Evolutionary conservation across 2,329 filamentous ascomycete species (phyloP).

Genomic region (Basipetospora chlamydospora): DNA sequence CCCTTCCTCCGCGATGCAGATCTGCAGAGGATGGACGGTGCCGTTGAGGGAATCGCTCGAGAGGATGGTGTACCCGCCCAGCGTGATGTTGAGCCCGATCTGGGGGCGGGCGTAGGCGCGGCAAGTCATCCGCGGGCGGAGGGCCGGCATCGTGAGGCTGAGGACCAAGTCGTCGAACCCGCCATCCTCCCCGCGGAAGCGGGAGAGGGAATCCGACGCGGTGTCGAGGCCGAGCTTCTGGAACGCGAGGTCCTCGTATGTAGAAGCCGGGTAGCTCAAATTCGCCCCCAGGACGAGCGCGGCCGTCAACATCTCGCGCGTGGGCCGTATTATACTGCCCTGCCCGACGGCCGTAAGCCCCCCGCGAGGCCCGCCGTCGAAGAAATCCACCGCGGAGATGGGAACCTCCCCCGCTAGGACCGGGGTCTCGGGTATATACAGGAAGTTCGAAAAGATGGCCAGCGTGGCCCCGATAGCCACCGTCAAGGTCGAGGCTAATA

Average conservation of each 20-base stretch:
- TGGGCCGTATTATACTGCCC: too few species aligned
- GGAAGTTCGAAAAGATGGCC: constrained; percentile 16
- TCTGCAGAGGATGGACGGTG: constrained; percentile 10
- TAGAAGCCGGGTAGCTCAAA: constrained; percentile 20
- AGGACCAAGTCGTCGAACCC: constrained; percentile 8
- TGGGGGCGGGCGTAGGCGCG: constrained; percentile 11
- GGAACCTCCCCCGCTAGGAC: constrained; percentile 11
- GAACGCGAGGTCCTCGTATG: constrained; percentile 17
- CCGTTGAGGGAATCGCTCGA: too few species aligned
- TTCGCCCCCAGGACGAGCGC: constrained; percentile 21
- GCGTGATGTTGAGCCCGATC: constrained; percentile 12
- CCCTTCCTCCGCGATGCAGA: constrained; percentile 11
- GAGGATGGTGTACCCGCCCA: constrained; percentile 8
- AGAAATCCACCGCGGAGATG: constrained; percentile 16
- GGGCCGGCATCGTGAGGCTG: constrained; percentile 14
- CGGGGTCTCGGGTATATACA: constrained; percentile 17
- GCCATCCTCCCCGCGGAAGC: constrained; percentile 8
- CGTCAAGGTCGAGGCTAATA: constrained; percentile 14
- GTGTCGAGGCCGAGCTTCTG: constrained; percentile 11
- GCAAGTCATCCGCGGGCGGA: constrained; percentile 18
- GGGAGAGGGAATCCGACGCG: constrained; percentile 4
- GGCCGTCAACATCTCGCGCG: too few species aligned
- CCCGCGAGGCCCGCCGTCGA: constrained; percentile 13
- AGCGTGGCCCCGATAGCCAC: constrained; percentile 16
- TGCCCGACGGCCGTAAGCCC: constrained; percentile 11